These are phyloP conservation scores for Aspergillus sp. DNA, from an alignment of 2,329 filamentous ascomycete genomes.

Conservation along the genomic window DNA sequence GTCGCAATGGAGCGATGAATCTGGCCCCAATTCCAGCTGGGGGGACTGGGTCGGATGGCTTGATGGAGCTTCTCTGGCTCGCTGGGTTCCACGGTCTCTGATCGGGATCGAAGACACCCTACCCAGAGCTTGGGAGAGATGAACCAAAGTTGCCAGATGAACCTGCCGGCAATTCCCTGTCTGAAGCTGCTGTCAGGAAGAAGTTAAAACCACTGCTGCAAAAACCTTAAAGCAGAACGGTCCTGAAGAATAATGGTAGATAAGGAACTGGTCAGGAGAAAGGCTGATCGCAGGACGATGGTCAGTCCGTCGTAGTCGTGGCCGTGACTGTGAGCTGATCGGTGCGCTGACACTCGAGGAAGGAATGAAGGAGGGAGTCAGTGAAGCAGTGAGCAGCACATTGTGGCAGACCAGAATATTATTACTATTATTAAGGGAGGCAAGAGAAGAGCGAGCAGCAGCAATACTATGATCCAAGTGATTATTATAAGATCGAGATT, in stretches of 20 bases:
- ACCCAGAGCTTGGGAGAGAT: too few relatives aligned
- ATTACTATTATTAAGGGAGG: neutral
- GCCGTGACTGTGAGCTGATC: too few relatives aligned
- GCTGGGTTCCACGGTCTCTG: constrained; percentile 25
- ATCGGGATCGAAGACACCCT: constrained; percentile 21
- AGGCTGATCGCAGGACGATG: neutral
- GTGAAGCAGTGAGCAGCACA: constrained; percentile 1
- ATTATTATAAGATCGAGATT: constrained; percentile 8
- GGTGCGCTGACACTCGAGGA: neutral
- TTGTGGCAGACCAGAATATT: neutral
- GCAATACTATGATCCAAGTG: neutral
- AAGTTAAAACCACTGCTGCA: constrained; percentile 5
- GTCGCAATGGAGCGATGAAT: neutral
- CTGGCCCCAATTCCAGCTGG: constrained; percentile 14
- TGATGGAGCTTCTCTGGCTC: constrained; percentile 9
- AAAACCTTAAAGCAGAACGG: neutral
- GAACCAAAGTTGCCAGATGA: constrained; percentile 2
- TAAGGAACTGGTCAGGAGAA: neutral
- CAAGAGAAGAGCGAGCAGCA: constrained; percentile 4
- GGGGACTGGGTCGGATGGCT: constrained; percentile 3
- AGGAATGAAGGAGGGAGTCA: neutral
- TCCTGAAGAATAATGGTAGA: neutral
- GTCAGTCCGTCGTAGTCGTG: too few relatives aligned
- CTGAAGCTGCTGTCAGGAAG: constrained; percentile 16
- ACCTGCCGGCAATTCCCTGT: constrained; percentile 30